Base-by-base conservation (phyloP, 352 stramenopile genomes). In the Elongisporangium prolatum region DNA sequence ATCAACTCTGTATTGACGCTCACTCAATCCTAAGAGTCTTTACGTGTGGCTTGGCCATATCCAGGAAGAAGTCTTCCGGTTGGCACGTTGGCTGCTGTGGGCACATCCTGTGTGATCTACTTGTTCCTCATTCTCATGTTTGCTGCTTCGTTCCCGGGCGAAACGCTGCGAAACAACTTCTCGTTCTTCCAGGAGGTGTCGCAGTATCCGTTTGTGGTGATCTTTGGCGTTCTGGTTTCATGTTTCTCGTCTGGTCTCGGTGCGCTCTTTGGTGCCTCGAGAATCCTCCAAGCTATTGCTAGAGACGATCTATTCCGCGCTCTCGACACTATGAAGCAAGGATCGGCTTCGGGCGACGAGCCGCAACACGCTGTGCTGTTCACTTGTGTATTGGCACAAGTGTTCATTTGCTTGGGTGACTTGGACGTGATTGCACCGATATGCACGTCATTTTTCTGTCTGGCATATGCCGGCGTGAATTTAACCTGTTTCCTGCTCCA, bases 401-500 rank as follows among this genome's bases (percentile, higher is more conserved):
- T 80, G 8, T 91, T 86, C 53, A 87, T 89, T 50, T 90, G 83
- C 48, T 75, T 92, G 48, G 84, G 84, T 9, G 78, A 88, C 51
- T 49, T 94, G 49, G 78, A 91, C 58, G 57, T 85, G 51, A 85
- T 94, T 24, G 81, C 82, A 17, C 81, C 82, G 20, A 86, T 94
- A 22, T 91, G 88, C 68, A 89, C 84, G 8, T 87, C 75, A 11
- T 92, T 92, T 69, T 94, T 92, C 64, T 86, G 84, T 22, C 64
- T 94, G 22, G 80, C 80, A 24, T 94, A 94, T 63, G 76, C 74
- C 0, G 64, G 65, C 8, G 78, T 91, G 48, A 94, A 94, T 58
- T 55, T 91, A 21, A 89, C 84, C 37, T 87, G 78, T 51, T 87
- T 92, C 22, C 40, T 89, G 38, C 67, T 94, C 7, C 76, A 89